These are phyloP conservation scores for Posidonia oceanica DNA, from an alignment of 116 monocot species.

Conservation along the genomic window DNA sequence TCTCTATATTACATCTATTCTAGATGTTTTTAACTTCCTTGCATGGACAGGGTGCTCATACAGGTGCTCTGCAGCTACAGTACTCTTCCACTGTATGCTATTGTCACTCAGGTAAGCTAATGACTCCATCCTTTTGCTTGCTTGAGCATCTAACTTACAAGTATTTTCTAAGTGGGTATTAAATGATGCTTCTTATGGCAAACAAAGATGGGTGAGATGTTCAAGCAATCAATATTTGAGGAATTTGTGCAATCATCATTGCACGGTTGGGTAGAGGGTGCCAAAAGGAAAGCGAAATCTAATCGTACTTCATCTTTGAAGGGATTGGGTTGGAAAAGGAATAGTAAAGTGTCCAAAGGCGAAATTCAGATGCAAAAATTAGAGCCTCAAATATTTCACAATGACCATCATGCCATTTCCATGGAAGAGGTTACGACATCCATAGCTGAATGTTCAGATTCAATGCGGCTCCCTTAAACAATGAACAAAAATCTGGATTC, in stretches of 20 bases:
- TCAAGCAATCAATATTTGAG: slow-evolving; percentile 56
- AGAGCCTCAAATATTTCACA: background rate
- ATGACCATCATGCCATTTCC: background rate
- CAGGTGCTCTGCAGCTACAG: slow-evolving; percentile 82
- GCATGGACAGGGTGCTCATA: slow-evolving; percentile 34
- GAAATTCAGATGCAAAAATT: slow-evolving; percentile 2
- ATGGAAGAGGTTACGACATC: background rate
- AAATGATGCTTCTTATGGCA: background rate
- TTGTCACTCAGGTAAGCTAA: slow-evolving; percentile 61
- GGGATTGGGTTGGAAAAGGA: background rate
- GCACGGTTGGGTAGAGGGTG: slow-evolving; percentile 11
- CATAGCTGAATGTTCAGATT: background rate
- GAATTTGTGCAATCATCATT: slow-evolving; percentile 20
- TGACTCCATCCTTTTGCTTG: background rate
- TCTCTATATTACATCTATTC: background rate
- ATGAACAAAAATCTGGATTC: background rate
- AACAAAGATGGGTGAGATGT: slow-evolving; percentile 65
- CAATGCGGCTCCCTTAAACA: no score
- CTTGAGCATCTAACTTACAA: background rate
- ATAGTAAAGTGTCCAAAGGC: background rate
- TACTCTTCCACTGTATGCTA: slow-evolving; percentile 77
- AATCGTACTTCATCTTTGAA: background rate
- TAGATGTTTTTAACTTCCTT: background rate
- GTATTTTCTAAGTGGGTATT: background rate
- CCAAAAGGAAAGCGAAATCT: background rate